Evolutionary conservation across 768 basidiomycete genomes (phyloP).

Genomic region (Saitozyma podzolica): DNA sequence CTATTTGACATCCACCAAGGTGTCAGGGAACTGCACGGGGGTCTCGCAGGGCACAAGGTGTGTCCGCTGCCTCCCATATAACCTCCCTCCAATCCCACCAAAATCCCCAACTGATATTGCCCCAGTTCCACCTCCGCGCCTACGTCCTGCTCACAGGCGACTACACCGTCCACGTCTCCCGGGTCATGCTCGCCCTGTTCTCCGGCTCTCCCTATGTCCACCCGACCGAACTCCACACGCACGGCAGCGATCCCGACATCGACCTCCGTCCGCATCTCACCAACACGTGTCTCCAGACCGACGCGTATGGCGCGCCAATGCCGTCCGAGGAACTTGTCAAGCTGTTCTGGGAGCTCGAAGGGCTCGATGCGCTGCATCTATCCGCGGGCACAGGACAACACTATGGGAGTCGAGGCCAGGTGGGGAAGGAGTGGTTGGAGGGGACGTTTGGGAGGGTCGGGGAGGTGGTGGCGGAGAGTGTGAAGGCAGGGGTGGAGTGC

Average conservation of each 20-base stretch:
- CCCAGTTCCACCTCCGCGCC: constrained; percentile 92
- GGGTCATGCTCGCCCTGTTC: constrained; percentile 83
- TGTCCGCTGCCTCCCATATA: too few relatives aligned
- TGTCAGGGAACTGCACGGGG: constrained; percentile 22
- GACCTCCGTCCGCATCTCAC: constrained; percentile 55
- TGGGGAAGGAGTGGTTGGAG: constrained; percentile 56
- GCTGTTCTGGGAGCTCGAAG: constrained; percentile 75
- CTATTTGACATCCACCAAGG: constrained; percentile 68
- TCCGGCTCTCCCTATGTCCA: constrained; percentile 68
- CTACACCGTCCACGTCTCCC: constrained; percentile 75
- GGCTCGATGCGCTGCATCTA: constrained; percentile 47
- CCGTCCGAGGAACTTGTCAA: constrained; percentile 60
- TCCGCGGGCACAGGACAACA: constrained; percentile 8
- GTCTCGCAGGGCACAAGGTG: constrained; percentile 50
- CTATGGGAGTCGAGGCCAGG: constrained; percentile 18
- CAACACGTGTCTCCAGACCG: constrained; percentile 22
- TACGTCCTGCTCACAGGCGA: constrained; percentile 68
- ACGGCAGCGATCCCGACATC: constrained; percentile 63
- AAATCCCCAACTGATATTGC: too few relatives aligned
- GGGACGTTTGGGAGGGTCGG: constrained; percentile 66
- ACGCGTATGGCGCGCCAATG: constrained; percentile 63
- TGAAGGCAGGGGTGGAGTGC: constrained; percentile 78
- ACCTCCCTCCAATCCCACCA: too few relatives aligned
- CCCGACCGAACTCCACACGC: constrained; percentile 53
- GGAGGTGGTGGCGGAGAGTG: constrained; percentile 71